These are phyloP conservation scores for Apiospora koreana DNA, from an alignment of 2,329 filamentous ascomycete species.

Conservation along the genomic window DNA sequence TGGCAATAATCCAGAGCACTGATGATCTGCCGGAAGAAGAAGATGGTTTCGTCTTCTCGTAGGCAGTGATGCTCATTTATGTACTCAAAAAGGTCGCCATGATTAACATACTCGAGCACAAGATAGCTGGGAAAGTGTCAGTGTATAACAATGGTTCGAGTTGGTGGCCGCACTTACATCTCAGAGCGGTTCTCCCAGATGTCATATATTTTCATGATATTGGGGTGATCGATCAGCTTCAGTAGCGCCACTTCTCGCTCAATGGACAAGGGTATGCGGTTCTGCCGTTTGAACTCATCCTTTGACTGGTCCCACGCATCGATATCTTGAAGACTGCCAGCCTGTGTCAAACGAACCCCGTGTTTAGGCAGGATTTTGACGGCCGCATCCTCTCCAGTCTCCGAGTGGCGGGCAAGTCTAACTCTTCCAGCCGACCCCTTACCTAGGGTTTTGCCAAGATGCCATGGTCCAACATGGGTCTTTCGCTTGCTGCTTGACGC, in stretches of 20 bases:
- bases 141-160: slow-evolving; percentile 6
- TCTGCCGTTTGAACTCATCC: slow-evolving; percentile 58
- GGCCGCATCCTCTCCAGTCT: slow-evolving; percentile 79
- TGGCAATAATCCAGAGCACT: slow-evolving; percentile 92
- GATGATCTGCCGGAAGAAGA: slow-evolving; percentile 90
- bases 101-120: slow-evolving; percentile 87
- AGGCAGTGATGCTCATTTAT: slow-evolving; percentile 76
- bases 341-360: slow-evolving; percentile 77
- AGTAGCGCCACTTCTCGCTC: slow-evolving; percentile 96
- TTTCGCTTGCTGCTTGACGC: slow-evolving; percentile 48
- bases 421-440: slow-evolving; percentile 89
- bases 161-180: slow-evolving; percentile 62
- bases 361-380: slow-evolving; percentile 94
- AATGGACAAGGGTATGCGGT: slow-evolving; percentile 81
- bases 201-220: slow-evolving; percentile 92
- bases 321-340: slow-evolving; percentile 81
- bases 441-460: slow-evolving; percentile 84
- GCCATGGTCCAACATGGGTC: slow-evolving; percentile 91
- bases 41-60: slow-evolving; percentile 76
- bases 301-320: slow-evolving; percentile 69
- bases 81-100: slow-evolving; percentile 80
- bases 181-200: slow-evolving; percentile 98
- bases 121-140: slow-evolving; percentile 68
- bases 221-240: slow-evolving; percentile 92
- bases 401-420: slow-evolving; percentile 76